phyloP scores from a whole-genome alignment of 306 rosid genomes.

The Elaeagnus macrophylla region DNA sequence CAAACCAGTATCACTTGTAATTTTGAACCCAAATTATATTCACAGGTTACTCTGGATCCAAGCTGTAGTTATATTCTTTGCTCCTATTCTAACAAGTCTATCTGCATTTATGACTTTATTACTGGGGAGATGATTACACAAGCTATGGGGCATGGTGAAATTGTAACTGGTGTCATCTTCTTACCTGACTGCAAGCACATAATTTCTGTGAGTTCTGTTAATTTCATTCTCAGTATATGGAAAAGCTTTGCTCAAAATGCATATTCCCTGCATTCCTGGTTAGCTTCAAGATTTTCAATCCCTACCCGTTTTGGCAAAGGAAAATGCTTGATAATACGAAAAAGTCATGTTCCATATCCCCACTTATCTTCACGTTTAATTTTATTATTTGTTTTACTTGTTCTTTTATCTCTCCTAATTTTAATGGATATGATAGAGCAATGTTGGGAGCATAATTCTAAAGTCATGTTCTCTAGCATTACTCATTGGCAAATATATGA shows the following conservation, averaged over 20 bases:
- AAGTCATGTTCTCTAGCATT: too few relatives aligned
- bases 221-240: conserved; percentile 7
- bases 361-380: too few relatives aligned
- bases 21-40: conserved; percentile 14
- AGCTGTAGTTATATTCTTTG: conserved; percentile 60
- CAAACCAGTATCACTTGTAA: conserved; percentile 6
- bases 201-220: conserved; percentile 46
- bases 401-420: too few relatives aligned
- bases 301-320: too few relatives aligned
- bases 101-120: conserved; percentile 50
- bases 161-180: conserved; percentile 70
- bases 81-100: conserved; percentile 63
- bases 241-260: not conserved
- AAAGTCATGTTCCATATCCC: too few relatives aligned
- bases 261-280: conserved; percentile 3
- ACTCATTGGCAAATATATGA: not conserved
- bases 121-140: conserved; percentile 58
- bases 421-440: too few relatives aligned
- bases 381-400: too few relatives aligned
- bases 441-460: too few relatives aligned
- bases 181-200: conserved; percentile 72
- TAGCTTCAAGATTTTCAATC: not conserved
- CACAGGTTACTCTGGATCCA: conserved; percentile 65
- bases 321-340: too few relatives aligned
- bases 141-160: conserved; percentile 69